These are phyloP conservation scores for Cryomyces antarcticus DNA, from an alignment of 495 filamentous ascomycete species.

Conservation along the genomic window DNA sequence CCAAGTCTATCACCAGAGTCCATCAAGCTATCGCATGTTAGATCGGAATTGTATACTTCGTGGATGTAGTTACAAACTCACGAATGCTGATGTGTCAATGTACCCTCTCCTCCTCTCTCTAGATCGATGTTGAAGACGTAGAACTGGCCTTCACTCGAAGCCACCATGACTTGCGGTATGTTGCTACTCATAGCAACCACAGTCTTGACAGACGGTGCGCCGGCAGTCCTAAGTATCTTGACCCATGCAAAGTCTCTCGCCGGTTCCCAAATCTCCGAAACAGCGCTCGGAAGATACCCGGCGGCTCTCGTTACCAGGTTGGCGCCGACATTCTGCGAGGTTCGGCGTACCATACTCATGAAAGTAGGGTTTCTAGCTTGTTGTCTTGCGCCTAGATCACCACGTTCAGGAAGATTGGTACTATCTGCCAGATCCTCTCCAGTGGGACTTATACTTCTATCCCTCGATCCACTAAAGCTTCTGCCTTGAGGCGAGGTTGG, in stretches of 20 bases:
- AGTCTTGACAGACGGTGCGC: slow-evolving; percentile 33
- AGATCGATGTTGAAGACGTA: slow-evolving; percentile 91
- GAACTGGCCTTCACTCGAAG: slow-evolving; percentile 85
- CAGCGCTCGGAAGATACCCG: slow-evolving; percentile 73
- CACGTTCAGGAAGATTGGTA: slow-evolving; percentile 4
- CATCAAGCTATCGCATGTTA: no score
- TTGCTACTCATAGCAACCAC: slow-evolving; percentile 91
- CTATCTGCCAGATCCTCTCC: slow-evolving; percentile 2
- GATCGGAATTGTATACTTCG: no score
- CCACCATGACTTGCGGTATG: slow-evolving; percentile 91
- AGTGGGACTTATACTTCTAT: slow-evolving; percentile 10
- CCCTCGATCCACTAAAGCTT: background rate
- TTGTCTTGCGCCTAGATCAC: slow-evolving; percentile 1
- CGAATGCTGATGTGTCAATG: slow-evolving; percentile 65
- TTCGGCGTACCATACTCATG: slow-evolving; percentile 82
- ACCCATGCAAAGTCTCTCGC: slow-evolving; percentile 89
- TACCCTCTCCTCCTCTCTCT: slow-evolving; percentile 88
- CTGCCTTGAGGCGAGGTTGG: slow-evolving; percentile 13
- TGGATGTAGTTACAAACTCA: slow-evolving; percentile 8
- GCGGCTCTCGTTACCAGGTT: slow-evolving; percentile 73
- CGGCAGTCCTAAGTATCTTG: slow-evolving; percentile 54
- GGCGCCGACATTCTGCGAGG: slow-evolving; percentile 86
- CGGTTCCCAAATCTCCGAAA: slow-evolving; percentile 96
- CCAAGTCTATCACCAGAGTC: no score
- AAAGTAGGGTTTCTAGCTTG: slow-evolving; percentile 31